Evolutionary conservation across 305 asterid genomes (phyloP).

Genomic region (Fraxinus paxiana): DNA sequence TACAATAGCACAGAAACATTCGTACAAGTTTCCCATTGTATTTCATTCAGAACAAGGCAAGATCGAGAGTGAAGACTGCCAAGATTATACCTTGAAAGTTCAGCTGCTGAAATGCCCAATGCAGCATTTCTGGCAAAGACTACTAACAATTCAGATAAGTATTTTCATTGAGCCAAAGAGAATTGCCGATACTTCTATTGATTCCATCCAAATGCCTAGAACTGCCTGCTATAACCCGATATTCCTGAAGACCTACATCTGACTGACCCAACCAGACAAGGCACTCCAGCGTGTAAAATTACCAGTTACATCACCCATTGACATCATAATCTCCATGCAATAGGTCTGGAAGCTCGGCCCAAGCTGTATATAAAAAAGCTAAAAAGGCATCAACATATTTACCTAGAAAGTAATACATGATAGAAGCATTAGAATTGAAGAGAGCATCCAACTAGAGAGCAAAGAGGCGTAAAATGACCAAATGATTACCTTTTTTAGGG

Average conservation of each 20-base stretch:
- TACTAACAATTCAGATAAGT: conserved; percentile 32
- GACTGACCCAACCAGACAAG: conserved; percentile 54
- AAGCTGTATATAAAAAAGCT: conserved; percentile 41
- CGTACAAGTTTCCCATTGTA: conserved; percentile 12
- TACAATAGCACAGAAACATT: conserved; percentile 13
- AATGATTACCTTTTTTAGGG: background rate
- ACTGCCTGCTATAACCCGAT: conserved; percentile 23
- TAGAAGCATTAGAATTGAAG: background rate
- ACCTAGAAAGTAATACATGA: background rate
- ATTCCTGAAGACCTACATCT: conserved; percentile 32
- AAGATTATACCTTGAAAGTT: conserved; percentile 1
- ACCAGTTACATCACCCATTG: conserved; percentile 43
- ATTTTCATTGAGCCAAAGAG: conserved; percentile 36
- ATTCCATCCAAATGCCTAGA: conserved; percentile 36
- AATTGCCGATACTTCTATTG: conserved; percentile 30
- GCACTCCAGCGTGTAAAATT: conserved; percentile 10
- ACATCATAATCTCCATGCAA: conserved; percentile 50
- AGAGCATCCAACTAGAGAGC: background rate
- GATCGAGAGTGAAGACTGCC: conserved; percentile 17
- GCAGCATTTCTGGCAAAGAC: conserved; percentile 31
- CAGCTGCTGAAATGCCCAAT: conserved; percentile 31
- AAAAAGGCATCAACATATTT: background rate
- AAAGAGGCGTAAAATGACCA: background rate
- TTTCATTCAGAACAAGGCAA: conserved; percentile 14
- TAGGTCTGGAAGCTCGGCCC: conserved; percentile 70